Conservation (phyloP, 257 asterid species). For the Solanum virginianum region DNA sequence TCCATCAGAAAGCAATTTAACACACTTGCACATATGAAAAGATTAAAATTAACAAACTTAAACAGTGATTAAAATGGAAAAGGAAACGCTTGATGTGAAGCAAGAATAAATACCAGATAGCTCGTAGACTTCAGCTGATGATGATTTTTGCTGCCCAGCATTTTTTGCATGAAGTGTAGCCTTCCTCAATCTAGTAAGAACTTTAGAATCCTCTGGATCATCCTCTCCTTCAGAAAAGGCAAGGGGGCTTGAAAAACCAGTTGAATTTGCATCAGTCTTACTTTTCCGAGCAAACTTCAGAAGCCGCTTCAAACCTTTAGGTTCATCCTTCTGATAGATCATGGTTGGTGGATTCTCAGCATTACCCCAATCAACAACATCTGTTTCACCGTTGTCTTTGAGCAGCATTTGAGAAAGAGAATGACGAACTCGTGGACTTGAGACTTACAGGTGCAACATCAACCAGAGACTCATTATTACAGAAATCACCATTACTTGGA, state of each 20-base stretch:
- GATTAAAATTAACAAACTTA: neutral
- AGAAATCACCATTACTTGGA: conserved; percentile 12
- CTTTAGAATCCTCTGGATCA: conserved; percentile 65
- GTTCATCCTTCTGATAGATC: conserved; percentile 72
- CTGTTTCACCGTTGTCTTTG: conserved; percentile 70
- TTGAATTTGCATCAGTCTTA: conserved; percentile 52
- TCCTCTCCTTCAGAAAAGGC: conserved; percentile 94
- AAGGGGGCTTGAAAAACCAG: conserved; percentile 75
- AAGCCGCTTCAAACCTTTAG: conserved; percentile 93
- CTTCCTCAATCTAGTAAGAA: conserved; percentile 43
- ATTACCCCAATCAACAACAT: conserved; percentile 76
- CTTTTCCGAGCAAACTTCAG: conserved; percentile 93
- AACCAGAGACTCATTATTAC: conserved; percentile 20
- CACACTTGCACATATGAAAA: neutral
- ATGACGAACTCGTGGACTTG: conserved; percentile 85
- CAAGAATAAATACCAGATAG: conserved; percentile 33
- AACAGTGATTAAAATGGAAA: neutral
- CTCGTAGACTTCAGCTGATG: conserved; percentile 10
- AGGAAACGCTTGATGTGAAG: neutral
- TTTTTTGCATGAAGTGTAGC: conserved; percentile 58
- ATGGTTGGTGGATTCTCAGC: conserved; percentile 82
- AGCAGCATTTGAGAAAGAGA: conserved; percentile 96
- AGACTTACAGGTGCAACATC: conserved; percentile 30
- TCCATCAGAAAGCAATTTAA: neutral
- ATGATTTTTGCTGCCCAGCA: conserved; percentile 32